phyloP scores from a whole-genome alignment of 805 yeast species.

The Sugiyamaella americana region DNA sequence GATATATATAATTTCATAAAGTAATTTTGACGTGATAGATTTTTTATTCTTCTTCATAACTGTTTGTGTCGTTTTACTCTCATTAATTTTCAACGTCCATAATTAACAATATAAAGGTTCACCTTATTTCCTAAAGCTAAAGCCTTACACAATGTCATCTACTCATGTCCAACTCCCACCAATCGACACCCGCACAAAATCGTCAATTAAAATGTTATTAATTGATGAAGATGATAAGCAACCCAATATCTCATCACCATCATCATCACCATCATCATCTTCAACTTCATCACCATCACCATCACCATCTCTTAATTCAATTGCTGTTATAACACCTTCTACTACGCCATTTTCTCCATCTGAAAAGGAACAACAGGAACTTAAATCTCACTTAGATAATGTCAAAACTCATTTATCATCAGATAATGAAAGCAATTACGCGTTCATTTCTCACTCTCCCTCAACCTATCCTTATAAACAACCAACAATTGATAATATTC shows the following conservation, averaged over 20 bases:
- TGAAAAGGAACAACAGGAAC: conserved; percentile 6
- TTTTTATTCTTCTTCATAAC: too few relatives aligned
- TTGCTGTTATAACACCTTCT: conserved; percentile 9
- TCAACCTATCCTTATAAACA: conserved; percentile 82
- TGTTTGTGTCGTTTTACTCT: too few relatives aligned
- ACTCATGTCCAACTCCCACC: too few relatives aligned
- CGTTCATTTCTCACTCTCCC: conserved; percentile 90
- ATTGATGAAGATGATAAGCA: conserved; percentile 1
- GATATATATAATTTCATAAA: too few relatives aligned
- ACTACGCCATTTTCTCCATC: conserved; percentile 12
- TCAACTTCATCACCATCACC: not conserved
- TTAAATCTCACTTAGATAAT: conserved; percentile 6
- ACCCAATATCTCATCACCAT: not conserved
- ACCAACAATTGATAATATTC: conserved; percentile 74
- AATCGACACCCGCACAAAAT: too few relatives aligned
- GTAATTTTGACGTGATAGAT: too few relatives aligned
- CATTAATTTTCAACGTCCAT: too few relatives aligned
- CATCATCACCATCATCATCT: not conserved
- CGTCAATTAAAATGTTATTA: conserved; percentile 5
- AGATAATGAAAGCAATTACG: conserved; percentile 30
- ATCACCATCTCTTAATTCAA: conserved; percentile 1
- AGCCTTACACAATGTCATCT: too few relatives aligned
- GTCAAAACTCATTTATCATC: not conserved
- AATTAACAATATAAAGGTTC: too few relatives aligned
- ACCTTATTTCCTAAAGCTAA: too few relatives aligned